These are phyloP conservation scores for Eucalyptus polybractea DNA, from an alignment of 345 rosid genomes.

Conservation along the genomic window DNA sequence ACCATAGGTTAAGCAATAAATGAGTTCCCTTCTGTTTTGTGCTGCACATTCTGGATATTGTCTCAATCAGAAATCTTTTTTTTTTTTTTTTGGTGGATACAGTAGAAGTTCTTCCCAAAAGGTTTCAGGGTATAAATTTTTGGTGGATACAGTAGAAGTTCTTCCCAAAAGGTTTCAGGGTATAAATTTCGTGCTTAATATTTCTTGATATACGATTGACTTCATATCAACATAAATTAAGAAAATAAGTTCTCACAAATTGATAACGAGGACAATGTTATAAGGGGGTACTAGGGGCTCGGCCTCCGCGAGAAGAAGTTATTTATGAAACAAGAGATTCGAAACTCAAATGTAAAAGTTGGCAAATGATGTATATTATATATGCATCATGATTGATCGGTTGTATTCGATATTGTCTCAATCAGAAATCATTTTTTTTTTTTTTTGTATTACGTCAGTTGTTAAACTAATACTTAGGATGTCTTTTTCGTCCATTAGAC, in stretches of 20 bases:
- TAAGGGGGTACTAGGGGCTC: background rate
- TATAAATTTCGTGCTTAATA: background rate
- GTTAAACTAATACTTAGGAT: background rate
- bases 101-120: background rate
- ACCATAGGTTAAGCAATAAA: background rate
- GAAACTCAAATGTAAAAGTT: background rate
- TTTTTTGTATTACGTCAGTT: too few species aligned
- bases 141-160: background rate
- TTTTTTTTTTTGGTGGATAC: background rate
- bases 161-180: background rate
- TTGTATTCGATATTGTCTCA: too few species aligned
- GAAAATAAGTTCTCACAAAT: background rate
- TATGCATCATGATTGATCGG: background rate
- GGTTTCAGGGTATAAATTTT: background rate
- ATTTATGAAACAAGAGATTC: background rate
- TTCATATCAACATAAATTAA: background rate
- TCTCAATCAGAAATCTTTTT: background rate
- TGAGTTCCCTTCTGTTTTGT: background rate
- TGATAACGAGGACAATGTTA: background rate
- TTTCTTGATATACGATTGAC: background rate
- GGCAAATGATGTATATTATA: background rate
- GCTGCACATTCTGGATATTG: background rate
- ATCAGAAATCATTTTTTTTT: too few species aligned
- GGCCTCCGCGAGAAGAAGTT: background rate
- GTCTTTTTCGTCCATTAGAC: background rate